Percentiles rank a stretch among this genome's conserved stretches.
Conservation (phyloP, 2,329 filamentous ascomycete genomes). For the Onygenales sp. region DNA sequence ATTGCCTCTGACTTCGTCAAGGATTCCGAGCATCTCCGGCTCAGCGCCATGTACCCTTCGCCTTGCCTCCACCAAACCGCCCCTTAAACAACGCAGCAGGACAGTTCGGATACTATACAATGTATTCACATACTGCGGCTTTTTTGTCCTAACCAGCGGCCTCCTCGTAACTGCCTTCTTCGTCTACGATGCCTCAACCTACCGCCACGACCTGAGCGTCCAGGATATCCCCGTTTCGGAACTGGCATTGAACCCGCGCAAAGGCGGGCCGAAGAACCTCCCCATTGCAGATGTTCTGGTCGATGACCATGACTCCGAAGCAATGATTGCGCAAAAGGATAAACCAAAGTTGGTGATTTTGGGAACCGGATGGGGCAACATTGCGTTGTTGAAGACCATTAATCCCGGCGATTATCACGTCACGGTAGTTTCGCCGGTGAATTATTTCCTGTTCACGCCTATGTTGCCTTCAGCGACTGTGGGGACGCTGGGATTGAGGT, state of each 20-base stretch:
- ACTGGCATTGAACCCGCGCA: slow-evolving; percentile 67
- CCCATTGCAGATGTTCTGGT: slow-evolving; percentile 82
- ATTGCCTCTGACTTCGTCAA: slow-evolving; percentile 8
- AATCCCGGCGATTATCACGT: slow-evolving; percentile 91
- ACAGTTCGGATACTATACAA: slow-evolving; percentile 53
- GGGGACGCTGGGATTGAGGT: slow-evolving; percentile 83
- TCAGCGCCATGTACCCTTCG: slow-evolving; percentile 5
- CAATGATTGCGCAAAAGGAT: slow-evolving; percentile 61
- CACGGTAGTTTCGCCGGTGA: slow-evolving; percentile 85
- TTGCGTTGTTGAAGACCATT: slow-evolving; percentile 81
- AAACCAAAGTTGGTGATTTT: slow-evolving; percentile 91
- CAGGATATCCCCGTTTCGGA: slow-evolving; percentile 76
- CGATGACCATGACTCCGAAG: slow-evolving; percentile 73
- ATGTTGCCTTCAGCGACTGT: slow-evolving; percentile 97
- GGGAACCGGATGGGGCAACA: slow-evolving; percentile 90
- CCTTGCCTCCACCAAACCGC: slow-evolving; percentile 24
- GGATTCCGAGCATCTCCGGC: neutral
- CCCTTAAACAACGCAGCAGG: slow-evolving; percentile 10
- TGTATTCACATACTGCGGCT: slow-evolving; percentile 62
- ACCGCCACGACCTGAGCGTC: slow-evolving; percentile 58
- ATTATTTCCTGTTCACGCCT: slow-evolving; percentile 96
- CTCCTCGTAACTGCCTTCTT: slow-evolving; percentile 74
- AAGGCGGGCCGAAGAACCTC: slow-evolving; percentile 87
- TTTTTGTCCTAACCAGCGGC: slow-evolving; percentile 62
- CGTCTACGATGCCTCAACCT: slow-evolving; percentile 85